Evolutionary conservation across 805 yeast genomes (phyloP).

Genomic region (Ogataea trehaloabstinens): DNA sequence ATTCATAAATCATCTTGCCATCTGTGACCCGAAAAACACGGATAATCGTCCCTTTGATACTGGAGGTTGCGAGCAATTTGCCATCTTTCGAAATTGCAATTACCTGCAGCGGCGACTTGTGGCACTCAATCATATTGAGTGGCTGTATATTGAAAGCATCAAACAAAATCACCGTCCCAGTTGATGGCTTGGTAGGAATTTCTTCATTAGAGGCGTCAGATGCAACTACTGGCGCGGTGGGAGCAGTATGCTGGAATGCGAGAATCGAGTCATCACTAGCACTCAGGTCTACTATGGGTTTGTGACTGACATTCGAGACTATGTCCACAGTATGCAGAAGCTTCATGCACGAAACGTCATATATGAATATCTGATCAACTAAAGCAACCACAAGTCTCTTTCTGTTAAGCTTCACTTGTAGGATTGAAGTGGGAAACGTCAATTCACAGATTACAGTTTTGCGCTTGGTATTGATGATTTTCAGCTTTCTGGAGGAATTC

Average conservation of each 20-base stretch:
- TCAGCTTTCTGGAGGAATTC: constrained; percentile 76
- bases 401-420: constrained; percentile 75
- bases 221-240: neutral
- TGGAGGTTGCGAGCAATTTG: constrained; percentile 79
- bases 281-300: constrained; percentile 28
- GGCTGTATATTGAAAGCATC: constrained; percentile 76
- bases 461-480: constrained; percentile 80
- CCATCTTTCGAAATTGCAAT: constrained; percentile 75
- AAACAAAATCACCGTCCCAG: constrained; percentile 76
- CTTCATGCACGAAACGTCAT: constrained; percentile 88
- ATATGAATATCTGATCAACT: constrained; percentile 78
- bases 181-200: constrained; percentile 1
- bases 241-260: constrained; percentile 52
- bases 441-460: constrained; percentile 78
- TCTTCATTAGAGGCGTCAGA: constrained; percentile 1
- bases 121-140: constrained; percentile 80
- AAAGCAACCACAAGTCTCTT: constrained; percentile 76
- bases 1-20: constrained; percentile 65
- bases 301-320: constrained; percentile 27
- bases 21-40: constrained; percentile 72
- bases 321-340: constrained; percentile 70
- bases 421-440: constrained; percentile 74
- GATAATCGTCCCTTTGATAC: constrained; percentile 85
- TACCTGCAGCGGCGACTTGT: constrained; percentile 70
- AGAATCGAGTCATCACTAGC: constrained; percentile 48